Evolutionary conservation across 768 basidiomycete genomes (phyloP).

Genomic region (Hypholoma sublateritium): DNA sequence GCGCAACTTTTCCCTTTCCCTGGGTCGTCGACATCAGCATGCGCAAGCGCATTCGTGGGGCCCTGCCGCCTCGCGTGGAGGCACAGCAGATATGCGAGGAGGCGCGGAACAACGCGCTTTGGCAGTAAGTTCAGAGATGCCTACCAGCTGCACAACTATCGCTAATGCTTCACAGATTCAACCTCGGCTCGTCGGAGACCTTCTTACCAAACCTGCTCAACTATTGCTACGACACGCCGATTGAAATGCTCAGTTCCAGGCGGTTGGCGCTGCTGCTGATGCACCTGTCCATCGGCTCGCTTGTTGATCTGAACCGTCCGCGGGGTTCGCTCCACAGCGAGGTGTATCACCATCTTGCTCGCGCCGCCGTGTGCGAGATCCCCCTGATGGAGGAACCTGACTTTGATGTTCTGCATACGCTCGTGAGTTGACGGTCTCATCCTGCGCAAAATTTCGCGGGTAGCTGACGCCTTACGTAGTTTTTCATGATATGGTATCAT

Average conservation of each 20-base stretch:
- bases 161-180: constrained; percentile 45
- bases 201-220: constrained; percentile 69
- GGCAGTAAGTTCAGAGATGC: constrained; percentile 53
- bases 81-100: constrained; percentile 62
- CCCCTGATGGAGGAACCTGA: constrained; percentile 76
- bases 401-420: constrained; percentile 66
- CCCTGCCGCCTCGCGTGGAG: constrained; percentile 58
- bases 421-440: constrained; percentile 35
- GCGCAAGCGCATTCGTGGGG: constrained; percentile 60
- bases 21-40: constrained; percentile 65
- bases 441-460: too few relatives aligned
- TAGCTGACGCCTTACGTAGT: constrained; percentile 23
- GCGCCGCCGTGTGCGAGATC: constrained; percentile 70
- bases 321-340: constrained; percentile 59
- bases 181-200: constrained; percentile 68
- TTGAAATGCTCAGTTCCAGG: constrained; percentile 61
- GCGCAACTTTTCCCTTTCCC: constrained; percentile 68
- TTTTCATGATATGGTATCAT: constrained; percentile 75
- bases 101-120: constrained; percentile 65
- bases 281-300: constrained; percentile 65
- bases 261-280: too few relatives aligned
- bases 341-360: too few relatives aligned
- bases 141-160: not conserved
- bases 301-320: constrained; percentile 61
- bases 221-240: constrained; percentile 62